Evolutionary conservation across 108 stramenopile species (phyloP), one percentile per base, ranked within the genome.

Genomic region (Cyclostephanos tholiformis): DNA sequence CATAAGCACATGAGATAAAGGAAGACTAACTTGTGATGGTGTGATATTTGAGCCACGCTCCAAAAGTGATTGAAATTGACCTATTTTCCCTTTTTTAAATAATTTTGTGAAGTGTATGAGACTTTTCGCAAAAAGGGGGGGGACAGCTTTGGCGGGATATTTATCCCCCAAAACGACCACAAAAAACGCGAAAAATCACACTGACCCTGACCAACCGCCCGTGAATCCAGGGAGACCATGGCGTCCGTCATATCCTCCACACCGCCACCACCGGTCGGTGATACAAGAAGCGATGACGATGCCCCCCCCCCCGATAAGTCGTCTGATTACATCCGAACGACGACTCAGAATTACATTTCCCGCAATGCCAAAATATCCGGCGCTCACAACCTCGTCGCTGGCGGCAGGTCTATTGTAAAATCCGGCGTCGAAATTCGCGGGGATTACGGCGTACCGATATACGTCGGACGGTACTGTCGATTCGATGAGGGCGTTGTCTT

Each of bases 271-370:
- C 3, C 3, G 32, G 32, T 4, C 4, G 32, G 4, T 4, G 32
- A 4, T 4, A 32, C 32, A 4, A 32, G 14, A 17, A 14, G 52
- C 52, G 19, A 14, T 23, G 25, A 26, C 23, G 13, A 20, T 13
- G 11, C 53, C 23, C 26, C 53, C 20, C 25, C 52, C 52, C 20
- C 20, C 26, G 53, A 55, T 0, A 25, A 55, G 4, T 0, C 1
- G 1, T 27, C 53, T 13, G 58, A 67, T 16, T 80, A 74, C 67
- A 80, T 80, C 61, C 62, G 48, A 27, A 80, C 79, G 25, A 56
- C 79, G 13, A 67, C 72, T 30, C 79, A 74, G 57, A 80, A 74
- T 56, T 80, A 80, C 63, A 73, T 84, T 9, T 84, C 79, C 46
- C 83, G 83, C 25, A 22, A 55, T 8, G 77, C 83, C 44, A 32